phyloP scores from a whole-genome alignment of 139 green algal species.

The Chlamydomonas eustigma region DNA sequence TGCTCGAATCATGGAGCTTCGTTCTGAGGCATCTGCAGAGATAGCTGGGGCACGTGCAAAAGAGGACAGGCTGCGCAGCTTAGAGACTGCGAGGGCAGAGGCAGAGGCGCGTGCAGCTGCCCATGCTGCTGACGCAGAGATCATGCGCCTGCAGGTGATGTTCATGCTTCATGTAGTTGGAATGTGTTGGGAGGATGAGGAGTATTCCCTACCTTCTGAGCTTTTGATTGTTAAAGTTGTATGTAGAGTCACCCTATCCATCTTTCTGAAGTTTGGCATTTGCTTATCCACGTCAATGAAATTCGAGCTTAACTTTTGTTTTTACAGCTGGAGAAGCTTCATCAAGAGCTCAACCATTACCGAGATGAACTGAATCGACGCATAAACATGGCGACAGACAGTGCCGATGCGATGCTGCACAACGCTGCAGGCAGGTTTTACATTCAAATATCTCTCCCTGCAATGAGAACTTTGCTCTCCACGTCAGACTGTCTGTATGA shows the following conservation, averaged over 20 bases:
- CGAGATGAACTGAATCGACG: slow-evolving; percentile 32
- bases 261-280: no score
- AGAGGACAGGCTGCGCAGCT: slow-evolving; percentile 25
- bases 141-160: slow-evolving; percentile 34
- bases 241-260: neutral
- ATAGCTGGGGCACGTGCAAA: slow-evolving; percentile 36
- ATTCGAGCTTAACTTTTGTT: no score
- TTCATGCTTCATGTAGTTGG: no score
- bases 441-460: neutral
- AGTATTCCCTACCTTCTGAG: no score
- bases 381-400: slow-evolving; percentile 14
- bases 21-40: slow-evolving; percentile 40
- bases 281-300: no score
- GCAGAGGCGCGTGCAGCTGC: slow-evolving; percentile 47
- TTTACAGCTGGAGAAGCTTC: slow-evolving; percentile 32
- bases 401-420: slow-evolving; percentile 34
- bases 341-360: slow-evolving; percentile 21
- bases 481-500: neutral
- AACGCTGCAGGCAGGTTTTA: slow-evolving; percentile 25
- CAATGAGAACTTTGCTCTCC: neutral
- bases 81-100: slow-evolving; percentile 39
- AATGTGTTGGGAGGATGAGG: neutral
- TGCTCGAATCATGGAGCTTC: slow-evolving; percentile 34
- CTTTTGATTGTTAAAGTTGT: neutral
- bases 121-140: slow-evolving; percentile 43